Base-by-base conservation (phyloP, 805 yeast genomes). In the Komagataella ulmi region DNA sequence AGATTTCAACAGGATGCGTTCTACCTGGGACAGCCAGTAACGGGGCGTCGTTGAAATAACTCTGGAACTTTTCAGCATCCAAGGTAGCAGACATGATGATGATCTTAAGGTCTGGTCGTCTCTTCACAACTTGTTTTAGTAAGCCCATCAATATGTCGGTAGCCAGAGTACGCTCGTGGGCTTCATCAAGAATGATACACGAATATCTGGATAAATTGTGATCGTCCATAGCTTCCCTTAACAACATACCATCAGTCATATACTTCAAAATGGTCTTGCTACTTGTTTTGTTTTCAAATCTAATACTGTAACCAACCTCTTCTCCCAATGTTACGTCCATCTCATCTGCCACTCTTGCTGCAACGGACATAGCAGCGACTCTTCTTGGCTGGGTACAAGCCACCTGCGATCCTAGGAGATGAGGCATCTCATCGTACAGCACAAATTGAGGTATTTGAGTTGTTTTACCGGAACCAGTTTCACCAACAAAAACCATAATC, bases 391-490 rank as follows among this genome's bases (percentile, higher is more conserved):
- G 97, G 0, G 97, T 90, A 59, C 96, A 88, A 1, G 89, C 96
- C 4, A 90, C 74, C 48, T 55, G 44, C 67, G 63, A 43, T 71
- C 59, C 1, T 89, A 75, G 58, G 81, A 88, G 0, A 96, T 96
- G 19, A 84, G 90, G 59, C 88, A 96, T 53, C 79, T 77, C 12
- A 55, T 98, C 99, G 91, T 81, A 18, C 76, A 70, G 56, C 91
- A 90, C 67, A 60, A 82, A 90, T 60, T 90, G 97, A 0, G 97
- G 97, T 8, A 90, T 63, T 64, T 90, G 97, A 0, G 97, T 90
- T 0, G 97, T 90, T 61, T 90, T 90, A 60, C 97, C 97, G 0
- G 97, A 89, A 48, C 97, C 99, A 0, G 99, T 91, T 63, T 91
- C 97, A 54, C 98, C 98, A 53, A 89, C 85, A 7, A 91, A 78